Evolutionary conservation across 192 early-diverging fungal species (phyloP), one percentile per base, ranked within the genome.

Genomic region (Cetraspora pellucida): DNA sequence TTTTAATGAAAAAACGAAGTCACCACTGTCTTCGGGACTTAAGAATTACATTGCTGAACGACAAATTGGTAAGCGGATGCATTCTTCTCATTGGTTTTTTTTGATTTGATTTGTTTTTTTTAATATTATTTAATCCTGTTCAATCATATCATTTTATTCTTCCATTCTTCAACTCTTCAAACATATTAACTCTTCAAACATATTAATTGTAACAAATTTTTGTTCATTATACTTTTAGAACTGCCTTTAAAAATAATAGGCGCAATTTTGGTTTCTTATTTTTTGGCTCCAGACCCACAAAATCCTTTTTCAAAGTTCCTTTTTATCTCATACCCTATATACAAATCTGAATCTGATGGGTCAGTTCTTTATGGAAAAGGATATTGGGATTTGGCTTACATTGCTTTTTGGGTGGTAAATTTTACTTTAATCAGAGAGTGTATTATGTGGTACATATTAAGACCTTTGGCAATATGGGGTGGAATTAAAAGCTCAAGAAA

Each of bases 361-460:
- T 11, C 19, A 7, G 31, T 72, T 13, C 74, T 85, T 0, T 91
- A 84, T 69, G 87, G 81, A 31, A 89, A 89, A 55, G 87, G 89
- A 46, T 73, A 77, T 44, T 83, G 86, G 61, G 93, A 94, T 66
- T 57, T 91, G 7, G 81, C 83, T 21, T 90, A 91, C 74, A 83
- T 94, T 3, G 69, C 85, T 44, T 91, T 90, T 75, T 92, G 89
- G 85, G 81, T 93, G 10, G 79, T 89, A 28, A 82, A 85, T 23
- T 88, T 92, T 23, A 89, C 91, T 8, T 85, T 90, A 37, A 28
- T 85, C 8, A 84, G 93, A 10, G 88, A 90, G 6, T 70, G 85
- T 23, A 75, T 87, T 10, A 86, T 91, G 85, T 78, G 78, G 13
- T 65, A 82, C 45, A 25, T 89, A n/a, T 66, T 89, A 14, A 84